Conservation (phyloP, 345 rosid genomes). For the Rhodomyrtus tomentosa region DNA sequence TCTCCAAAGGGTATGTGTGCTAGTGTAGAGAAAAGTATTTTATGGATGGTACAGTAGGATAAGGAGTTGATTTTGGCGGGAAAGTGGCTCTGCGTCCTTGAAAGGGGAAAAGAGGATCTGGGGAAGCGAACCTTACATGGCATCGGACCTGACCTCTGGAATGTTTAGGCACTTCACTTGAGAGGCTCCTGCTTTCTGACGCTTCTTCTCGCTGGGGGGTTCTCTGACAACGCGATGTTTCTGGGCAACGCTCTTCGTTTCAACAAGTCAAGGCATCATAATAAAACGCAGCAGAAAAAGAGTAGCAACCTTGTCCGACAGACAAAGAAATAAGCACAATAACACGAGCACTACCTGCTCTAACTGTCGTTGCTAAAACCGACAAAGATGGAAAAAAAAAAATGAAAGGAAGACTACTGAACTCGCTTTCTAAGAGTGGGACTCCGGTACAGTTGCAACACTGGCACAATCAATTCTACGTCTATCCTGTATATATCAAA, state of each 20-base stretch:
- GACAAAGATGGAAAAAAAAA: neutral
- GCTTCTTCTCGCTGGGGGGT: neutral
- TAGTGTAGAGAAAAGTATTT: neutral
- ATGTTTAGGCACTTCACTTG: neutral
- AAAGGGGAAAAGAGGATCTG: no score
- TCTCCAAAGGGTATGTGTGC: neutral
- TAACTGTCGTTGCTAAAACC: no score
- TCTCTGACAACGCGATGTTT: neutral
- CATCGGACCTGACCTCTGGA: neutral
- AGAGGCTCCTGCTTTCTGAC: neutral
- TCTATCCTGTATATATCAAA: neutral
- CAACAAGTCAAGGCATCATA: neutral
- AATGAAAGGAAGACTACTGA: neutral
- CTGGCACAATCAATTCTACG: neutral
- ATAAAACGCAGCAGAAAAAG: neutral
- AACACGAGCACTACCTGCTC: neutral
- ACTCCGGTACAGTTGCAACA: neutral
- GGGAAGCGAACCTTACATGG: neutral
- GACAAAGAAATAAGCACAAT: neutral
- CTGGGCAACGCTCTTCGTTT: neutral
- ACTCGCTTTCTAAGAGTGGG: neutral
- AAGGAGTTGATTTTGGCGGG: neutral
- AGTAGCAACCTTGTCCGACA: neutral
- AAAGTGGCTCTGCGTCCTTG: neutral
- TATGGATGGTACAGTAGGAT: neutral